phyloP scores from a whole-genome alignment of 306 rosid genomes.

The Mimosa pudica region DNA sequence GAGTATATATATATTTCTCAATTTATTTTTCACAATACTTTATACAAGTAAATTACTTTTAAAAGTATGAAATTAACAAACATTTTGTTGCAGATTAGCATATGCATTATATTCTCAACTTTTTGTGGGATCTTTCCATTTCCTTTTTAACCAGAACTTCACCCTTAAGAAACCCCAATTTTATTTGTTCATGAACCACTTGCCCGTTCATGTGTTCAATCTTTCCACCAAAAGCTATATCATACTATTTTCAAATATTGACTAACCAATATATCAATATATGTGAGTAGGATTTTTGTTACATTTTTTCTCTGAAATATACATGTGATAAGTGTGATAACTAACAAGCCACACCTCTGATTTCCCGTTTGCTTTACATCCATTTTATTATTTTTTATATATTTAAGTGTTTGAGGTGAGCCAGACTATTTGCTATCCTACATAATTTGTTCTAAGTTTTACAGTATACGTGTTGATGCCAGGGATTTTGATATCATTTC shows the following conservation, averaged over 20 bases:
- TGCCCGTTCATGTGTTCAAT: not conserved
- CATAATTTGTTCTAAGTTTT: not conserved
- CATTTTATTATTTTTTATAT: not conserved
- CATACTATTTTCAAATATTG: not conserved
- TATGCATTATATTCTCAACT: not conserved
- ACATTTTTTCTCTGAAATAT: not conserved
- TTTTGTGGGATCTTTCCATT: not conserved
- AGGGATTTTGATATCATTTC: not conserved
- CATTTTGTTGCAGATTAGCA: not conserved
- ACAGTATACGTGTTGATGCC: not conserved
- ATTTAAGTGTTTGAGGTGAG: not conserved
- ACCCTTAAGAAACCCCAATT: conserved; percentile 20
- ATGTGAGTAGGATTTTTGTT: not conserved
- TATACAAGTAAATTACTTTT: not conserved
- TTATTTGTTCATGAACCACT: not conserved
- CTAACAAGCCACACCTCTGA: too few relatives aligned
- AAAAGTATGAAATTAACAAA: not conserved
- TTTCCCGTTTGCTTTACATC: not conserved
- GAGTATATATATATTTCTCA: not conserved
- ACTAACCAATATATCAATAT: not conserved
- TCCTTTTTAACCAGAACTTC: conserved; percentile 4
- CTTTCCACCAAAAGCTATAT: not conserved
- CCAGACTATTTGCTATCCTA: not conserved
- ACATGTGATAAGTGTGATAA: not conserved
- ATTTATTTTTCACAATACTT: not conserved